Evolutionary conservation across 192 early-diverging fungal species (phyloP).

Genomic region (Radiomyces spectabilis): DNA sequence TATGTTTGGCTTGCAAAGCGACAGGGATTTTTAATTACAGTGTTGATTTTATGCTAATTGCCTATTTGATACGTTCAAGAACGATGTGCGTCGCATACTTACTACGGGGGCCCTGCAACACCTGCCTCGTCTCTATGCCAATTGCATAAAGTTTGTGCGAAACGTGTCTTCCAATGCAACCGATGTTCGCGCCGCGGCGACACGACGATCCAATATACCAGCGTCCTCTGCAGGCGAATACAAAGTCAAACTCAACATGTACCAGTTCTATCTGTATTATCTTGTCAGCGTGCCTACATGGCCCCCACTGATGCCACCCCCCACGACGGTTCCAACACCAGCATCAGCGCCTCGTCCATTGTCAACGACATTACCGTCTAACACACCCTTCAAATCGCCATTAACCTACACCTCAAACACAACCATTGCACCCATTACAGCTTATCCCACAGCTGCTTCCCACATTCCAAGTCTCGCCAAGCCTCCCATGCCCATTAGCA

Average conservation of each 20-base stretch:
- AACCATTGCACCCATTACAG: too few relatives aligned
- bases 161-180: background rate
- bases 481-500: too few relatives aligned
- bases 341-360: too few relatives aligned
- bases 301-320: background rate
- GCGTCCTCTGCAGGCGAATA: background rate
- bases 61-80: background rate
- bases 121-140: background rate
- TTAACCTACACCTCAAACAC: too few relatives aligned
- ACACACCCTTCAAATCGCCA: too few relatives aligned
- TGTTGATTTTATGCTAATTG: background rate
- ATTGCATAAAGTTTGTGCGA: background rate
- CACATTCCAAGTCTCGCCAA: background rate
- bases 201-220: too few relatives aligned
- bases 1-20: background rate
- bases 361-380: too few relatives aligned
- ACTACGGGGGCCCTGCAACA: background rate
- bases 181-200: background rate
- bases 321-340: background rate
- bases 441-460: too few relatives aligned
- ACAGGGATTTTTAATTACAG: background rate
- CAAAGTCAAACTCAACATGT: background rate
- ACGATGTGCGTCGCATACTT: background rate
- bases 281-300: background rate
- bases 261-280: conserved; percentile 1